Percentiles rank a stretch among this genome's conserved stretches.
These are phyloP conservation scores for Meripilus lineatus DNA, from an alignment of 1,284 basidiomycete genomes.

Conservation along the genomic window DNA sequence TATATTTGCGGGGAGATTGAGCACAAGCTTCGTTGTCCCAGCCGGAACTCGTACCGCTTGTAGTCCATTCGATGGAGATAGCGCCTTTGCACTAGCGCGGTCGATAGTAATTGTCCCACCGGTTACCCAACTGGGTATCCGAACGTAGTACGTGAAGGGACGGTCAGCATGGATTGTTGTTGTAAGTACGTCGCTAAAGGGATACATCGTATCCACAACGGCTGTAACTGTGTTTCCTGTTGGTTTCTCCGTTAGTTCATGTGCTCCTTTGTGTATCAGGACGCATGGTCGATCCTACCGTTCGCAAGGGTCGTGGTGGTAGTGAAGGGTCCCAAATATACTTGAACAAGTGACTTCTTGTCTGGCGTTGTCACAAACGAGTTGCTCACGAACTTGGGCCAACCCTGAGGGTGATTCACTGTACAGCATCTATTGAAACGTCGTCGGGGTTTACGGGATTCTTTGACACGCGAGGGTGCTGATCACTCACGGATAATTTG, in stretches of 20 bases:
- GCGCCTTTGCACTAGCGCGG: slow-evolving; percentile 28
- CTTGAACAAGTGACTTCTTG: slow-evolving; percentile 43
- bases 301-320: slow-evolving; percentile 39
- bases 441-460: not conserved
- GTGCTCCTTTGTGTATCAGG: not conserved
- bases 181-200: slow-evolving; percentile 48
- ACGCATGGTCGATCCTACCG: slow-evolving; percentile 23
- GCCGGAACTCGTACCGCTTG: slow-evolving; percentile 39
- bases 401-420: slow-evolving; percentile 58
- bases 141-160: slow-evolving; percentile 49
- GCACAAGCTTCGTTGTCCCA: slow-evolving; percentile 41
- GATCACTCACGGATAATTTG: slow-evolving; percentile 29
- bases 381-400: slow-evolving; percentile 58
- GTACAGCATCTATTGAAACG: slow-evolving; percentile 44
- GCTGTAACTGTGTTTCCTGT: slow-evolving; percentile 42
- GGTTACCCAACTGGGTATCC: slow-evolving; percentile 52
- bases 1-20: slow-evolving; percentile 45
- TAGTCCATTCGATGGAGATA: slow-evolving; percentile 42
- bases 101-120: slow-evolving; percentile 47
- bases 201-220: slow-evolving; percentile 50
- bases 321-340: slow-evolving; percentile 53
- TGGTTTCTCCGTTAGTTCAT: not conserved
- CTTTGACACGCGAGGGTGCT: not conserved
- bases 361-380: slow-evolving; percentile 49
- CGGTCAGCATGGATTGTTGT: slow-evolving; percentile 44